Evolutionary conservation across 192 early-diverging fungal species (phyloP).

Genomic region (Podila horticola): DNA sequence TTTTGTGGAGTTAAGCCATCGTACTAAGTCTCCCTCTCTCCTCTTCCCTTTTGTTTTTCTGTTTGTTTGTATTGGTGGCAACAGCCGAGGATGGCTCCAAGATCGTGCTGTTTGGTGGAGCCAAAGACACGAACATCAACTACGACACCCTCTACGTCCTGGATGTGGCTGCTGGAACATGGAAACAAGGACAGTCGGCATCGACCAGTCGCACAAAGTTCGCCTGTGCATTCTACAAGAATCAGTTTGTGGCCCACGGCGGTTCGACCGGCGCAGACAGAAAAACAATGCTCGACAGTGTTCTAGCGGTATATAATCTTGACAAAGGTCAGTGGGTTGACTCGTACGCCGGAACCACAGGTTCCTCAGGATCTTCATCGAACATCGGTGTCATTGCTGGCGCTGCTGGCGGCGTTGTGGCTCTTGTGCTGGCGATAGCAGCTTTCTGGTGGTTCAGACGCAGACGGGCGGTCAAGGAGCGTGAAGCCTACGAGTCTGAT

Average conservation of each 20-base stretch:
- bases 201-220: slow-evolving; percentile 20
- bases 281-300: slow-evolving; percentile 32
- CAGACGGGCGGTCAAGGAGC: background rate
- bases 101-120: slow-evolving; percentile 39
- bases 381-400: slow-evolving; percentile 14
- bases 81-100: slow-evolving; percentile 39
- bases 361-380: background rate
- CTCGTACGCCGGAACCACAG: slow-evolving; percentile 4
- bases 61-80: background rate
- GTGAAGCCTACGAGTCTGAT: background rate
- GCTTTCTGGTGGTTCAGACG: slow-evolving; percentile 3
- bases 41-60: background rate
- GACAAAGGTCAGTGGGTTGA: slow-evolving; percentile 31
- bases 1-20: background rate
- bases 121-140: slow-evolving; percentile 5
- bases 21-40: background rate
- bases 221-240: slow-evolving; percentile 29
- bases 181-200: slow-evolving; percentile 31
- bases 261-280: slow-evolving; percentile 17
- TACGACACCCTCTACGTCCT: slow-evolving; percentile 39
- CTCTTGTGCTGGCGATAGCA: background rate
- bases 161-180: slow-evolving; percentile 28
- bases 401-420: slow-evolving; percentile 11
- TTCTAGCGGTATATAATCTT: slow-evolving; percentile 27
- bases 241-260: slow-evolving; percentile 38